Percentiles rank a stretch among this genome's conserved stretches.
Evolutionary conservation across 78 protist species (phyloP).

Genomic region (Paulinella micropora): DNA sequence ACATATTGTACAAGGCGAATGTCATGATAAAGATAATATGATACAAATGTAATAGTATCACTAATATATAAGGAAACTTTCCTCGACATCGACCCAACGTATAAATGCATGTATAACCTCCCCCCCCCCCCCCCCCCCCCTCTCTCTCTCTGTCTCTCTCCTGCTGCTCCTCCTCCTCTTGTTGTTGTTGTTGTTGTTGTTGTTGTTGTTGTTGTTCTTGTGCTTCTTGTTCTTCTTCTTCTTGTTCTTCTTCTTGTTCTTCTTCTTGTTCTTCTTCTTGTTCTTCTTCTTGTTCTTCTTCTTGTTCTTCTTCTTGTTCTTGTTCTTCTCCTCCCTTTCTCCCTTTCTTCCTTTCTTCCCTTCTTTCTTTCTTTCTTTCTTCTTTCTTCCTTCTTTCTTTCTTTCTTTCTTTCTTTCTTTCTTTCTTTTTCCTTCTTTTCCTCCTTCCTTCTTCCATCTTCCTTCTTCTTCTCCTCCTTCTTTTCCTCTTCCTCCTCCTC

Average conservation of each 20-base stretch:
- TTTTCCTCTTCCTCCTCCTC: not conserved
- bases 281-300: not conserved
- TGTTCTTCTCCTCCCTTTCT: no score
- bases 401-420: not conserved
- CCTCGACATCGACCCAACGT: no score
- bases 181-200: not conserved
- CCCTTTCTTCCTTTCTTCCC: not conserved
- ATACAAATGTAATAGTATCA: no score
- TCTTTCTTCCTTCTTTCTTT: not conserved
- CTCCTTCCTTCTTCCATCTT: no score
- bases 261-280: not conserved
- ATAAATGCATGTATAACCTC: not conserved
- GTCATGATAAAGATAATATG: no score
- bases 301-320: no score
- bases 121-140: not conserved
- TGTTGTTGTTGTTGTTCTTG: not conserved
- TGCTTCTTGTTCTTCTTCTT: no score
- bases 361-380: not conserved
- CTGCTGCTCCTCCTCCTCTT: no score
- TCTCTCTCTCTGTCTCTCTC: no score
- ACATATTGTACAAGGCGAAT: no score
- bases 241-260: not conserved
- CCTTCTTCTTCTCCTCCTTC: not conserved
- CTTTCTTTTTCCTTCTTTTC: not conserved
- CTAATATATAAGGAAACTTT: no score